Conservation (phyloP, 2,329 filamentous ascomycete genomes). For the Aspergillus uvarum region DNA sequence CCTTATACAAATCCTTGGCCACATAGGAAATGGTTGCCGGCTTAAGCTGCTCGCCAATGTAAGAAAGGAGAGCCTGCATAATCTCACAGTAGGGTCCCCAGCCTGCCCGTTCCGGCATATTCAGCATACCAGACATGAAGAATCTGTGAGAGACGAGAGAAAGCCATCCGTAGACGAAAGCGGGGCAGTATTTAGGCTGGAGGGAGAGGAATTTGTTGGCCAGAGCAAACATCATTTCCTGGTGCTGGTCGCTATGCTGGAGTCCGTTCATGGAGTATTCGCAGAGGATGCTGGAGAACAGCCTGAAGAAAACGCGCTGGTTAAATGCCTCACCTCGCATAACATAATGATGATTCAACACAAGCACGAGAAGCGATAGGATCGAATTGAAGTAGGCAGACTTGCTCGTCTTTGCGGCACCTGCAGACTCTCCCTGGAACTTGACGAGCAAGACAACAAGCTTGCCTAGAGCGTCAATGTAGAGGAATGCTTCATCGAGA, state of each 20-base stretch:
- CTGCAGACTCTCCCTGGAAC: slow-evolving; percentile 64
- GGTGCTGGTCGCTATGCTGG: slow-evolving; percentile 61
- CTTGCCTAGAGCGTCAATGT: slow-evolving; percentile 79
- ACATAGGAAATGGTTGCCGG: slow-evolving; percentile 66
- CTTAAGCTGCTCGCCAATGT: slow-evolving; percentile 78
- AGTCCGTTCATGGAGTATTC: slow-evolving; percentile 64
- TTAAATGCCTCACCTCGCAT: slow-evolving; percentile 80
- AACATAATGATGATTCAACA: slow-evolving; percentile 82
- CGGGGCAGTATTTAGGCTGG: slow-evolving; percentile 73
- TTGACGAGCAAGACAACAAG: slow-evolving; percentile 74
- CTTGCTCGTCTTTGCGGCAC: slow-evolving; percentile 62
- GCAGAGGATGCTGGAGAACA: slow-evolving; percentile 81
- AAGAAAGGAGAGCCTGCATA: slow-evolving; percentile 68
- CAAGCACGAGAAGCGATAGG: slow-evolving; percentile 72
- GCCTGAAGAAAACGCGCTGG: slow-evolving; percentile 84
- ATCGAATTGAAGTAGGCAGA: slow-evolving; percentile 74
- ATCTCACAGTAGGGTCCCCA: slow-evolving; percentile 75
- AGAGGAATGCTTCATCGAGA: slow-evolving; percentile 59
- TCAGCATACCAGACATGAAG: slow-evolving; percentile 77
- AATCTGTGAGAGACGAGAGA: slow-evolving; percentile 78
- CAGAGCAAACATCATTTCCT: slow-evolving; percentile 69
- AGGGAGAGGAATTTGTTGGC: slow-evolving; percentile 70
- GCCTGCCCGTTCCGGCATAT: slow-evolving; percentile 65
- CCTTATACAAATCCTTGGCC: slow-evolving; percentile 81
- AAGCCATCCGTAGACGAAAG: slow-evolving; percentile 84